Percentiles rank a stretch among this genome's conserved stretches.
These are phyloP conservation scores for Aspergillus floridensis DNA, from an alignment of 2,329 filamentous ascomycete genomes.

Conservation along the genomic window DNA sequence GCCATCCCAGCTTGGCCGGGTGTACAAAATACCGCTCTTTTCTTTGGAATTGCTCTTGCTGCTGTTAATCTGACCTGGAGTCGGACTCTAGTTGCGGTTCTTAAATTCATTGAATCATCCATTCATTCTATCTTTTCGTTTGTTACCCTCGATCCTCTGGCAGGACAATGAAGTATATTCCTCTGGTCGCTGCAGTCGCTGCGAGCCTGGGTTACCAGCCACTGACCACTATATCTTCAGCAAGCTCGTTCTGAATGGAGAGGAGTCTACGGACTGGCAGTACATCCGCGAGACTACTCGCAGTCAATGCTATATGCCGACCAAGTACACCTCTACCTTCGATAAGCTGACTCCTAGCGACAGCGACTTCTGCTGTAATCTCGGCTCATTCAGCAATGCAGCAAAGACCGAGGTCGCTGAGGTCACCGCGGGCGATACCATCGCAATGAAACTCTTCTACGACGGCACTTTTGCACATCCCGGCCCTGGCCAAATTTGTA, in stretches of 20 bases:
- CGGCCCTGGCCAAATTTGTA: conserved; percentile 21
- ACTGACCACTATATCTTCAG: conserved; percentile 20
- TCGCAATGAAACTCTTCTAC: conserved; percentile 18
- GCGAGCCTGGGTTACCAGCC: conserved; percentile 6
- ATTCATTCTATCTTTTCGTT: neutral
- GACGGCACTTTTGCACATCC: conserved; percentile 15
- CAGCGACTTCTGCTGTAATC: conserved; percentile 20
- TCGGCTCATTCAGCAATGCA: conserved; percentile 17
- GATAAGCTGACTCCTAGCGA: conserved; percentile 18
- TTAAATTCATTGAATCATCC: neutral
- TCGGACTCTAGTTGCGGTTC: neutral
- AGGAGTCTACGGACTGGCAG: conserved; percentile 14
- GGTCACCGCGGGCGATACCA: conserved; percentile 16
- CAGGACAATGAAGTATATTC: conserved; percentile 11
- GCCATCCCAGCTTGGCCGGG: neutral
- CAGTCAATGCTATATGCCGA: conserved; percentile 14
- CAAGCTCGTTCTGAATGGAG: conserved; percentile 16
- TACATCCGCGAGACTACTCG: conserved; percentile 20
- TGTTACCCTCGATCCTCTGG: neutral
- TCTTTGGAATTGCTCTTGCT: neutral
- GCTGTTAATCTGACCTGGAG: neutral
- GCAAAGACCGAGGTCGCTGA: conserved; percentile 18
- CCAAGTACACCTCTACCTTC: conserved; percentile 14
- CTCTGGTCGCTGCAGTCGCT: conserved; percentile 3
- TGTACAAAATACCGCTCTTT: neutral